Percentiles rank a stretch among this genome's conserved stretches.
phyloP scores from a whole-genome alignment of 169 alveolate species.

The Miamiensis avidus region DNA sequence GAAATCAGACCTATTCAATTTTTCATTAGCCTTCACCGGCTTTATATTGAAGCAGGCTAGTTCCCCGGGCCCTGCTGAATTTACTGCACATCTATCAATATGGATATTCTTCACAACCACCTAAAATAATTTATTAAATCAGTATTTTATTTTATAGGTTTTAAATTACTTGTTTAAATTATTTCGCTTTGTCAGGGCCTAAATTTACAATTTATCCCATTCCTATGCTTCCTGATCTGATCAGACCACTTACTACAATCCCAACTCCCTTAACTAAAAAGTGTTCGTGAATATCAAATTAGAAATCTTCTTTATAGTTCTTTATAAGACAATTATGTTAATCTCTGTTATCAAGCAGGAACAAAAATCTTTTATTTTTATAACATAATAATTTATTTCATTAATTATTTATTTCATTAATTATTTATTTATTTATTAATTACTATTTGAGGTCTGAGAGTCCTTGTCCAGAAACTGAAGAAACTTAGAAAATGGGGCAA shows the following conservation, averaged over 20 bases:
- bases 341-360: slow-evolving; percentile 54
- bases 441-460: slow-evolving; percentile 45
- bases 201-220: slow-evolving; percentile 57
- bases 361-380: slow-evolving; percentile 44
- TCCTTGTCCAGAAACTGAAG: slow-evolving; percentile 82
- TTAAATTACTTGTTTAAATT: not conserved
- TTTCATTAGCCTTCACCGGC: slow-evolving; percentile 62
- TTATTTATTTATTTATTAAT: too few species aligned
- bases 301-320: slow-evolving; percentile 61
- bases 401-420: too few species aligned
- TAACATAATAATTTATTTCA: too few species aligned
- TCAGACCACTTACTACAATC: slow-evolving; percentile 77
- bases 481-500: not conserved
- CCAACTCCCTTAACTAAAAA: slow-evolving; percentile 84
- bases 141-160: not conserved
- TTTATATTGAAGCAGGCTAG: slow-evolving; percentile 73
- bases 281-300: slow-evolving; percentile 68
- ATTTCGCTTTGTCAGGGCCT: slow-evolving; percentile 81
- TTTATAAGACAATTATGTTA: slow-evolving; percentile 47
- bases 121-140: slow-evolving; percentile 50
- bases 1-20: slow-evolving; percentile 56
- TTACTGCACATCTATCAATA: slow-evolving; percentile 66
- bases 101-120: slow-evolving; percentile 78
- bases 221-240: slow-evolving; percentile 72
- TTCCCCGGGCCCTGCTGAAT: slow-evolving; percentile 75